A percentile compares a stretch with the other conserved stretches of the same genome.
These are phyloP conservation scores for Oldenlandia corymbosa DNA, from an alignment of 257 asterid genomes.

Conservation along the genomic window DNA sequence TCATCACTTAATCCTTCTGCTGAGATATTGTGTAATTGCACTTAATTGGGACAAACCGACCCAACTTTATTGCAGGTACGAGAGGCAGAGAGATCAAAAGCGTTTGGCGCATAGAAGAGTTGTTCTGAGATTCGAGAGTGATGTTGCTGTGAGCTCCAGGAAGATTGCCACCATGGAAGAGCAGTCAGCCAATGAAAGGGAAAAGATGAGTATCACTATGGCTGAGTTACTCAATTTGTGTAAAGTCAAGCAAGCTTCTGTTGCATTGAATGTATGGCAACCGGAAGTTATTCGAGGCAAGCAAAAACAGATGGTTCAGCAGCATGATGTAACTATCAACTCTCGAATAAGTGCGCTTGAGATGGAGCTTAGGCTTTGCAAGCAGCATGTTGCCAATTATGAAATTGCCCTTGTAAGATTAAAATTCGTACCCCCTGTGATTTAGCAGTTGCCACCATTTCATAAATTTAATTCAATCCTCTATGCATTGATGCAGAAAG, in stretches of 20 bases:
- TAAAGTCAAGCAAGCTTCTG: constrained; percentile 67
- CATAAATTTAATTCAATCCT: background rate
- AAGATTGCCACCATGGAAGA: constrained; percentile 45
- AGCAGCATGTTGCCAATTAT: constrained; percentile 59
- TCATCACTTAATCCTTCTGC: too few species aligned
- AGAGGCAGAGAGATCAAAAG: constrained; percentile 53
- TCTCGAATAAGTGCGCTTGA: constrained; percentile 57
- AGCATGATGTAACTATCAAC: constrained; percentile 55
- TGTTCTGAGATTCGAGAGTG: constrained; percentile 69
- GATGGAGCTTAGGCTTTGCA: constrained; percentile 88
- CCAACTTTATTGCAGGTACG: constrained; percentile 24
- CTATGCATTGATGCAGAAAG: constrained; percentile 40
- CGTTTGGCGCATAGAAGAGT: constrained; percentile 56
- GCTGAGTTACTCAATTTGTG: constrained; percentile 51
- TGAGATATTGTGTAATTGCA: too few species aligned
- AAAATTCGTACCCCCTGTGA: background rate
- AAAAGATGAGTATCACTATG: constrained; percentile 39
- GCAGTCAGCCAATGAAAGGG: constrained; percentile 43
- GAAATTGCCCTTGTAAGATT: constrained; percentile 61
- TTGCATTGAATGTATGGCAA: constrained; percentile 86
- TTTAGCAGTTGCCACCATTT: constrained; percentile 2
- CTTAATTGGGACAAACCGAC: background rate
- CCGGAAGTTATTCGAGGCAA: constrained; percentile 70
- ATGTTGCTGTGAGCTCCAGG: constrained; percentile 40
- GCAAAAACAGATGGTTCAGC: constrained; percentile 69